Conservation (phyloP, 2,329 filamentous ascomycete genomes). For the Didymosphaeria variabile region DNA sequence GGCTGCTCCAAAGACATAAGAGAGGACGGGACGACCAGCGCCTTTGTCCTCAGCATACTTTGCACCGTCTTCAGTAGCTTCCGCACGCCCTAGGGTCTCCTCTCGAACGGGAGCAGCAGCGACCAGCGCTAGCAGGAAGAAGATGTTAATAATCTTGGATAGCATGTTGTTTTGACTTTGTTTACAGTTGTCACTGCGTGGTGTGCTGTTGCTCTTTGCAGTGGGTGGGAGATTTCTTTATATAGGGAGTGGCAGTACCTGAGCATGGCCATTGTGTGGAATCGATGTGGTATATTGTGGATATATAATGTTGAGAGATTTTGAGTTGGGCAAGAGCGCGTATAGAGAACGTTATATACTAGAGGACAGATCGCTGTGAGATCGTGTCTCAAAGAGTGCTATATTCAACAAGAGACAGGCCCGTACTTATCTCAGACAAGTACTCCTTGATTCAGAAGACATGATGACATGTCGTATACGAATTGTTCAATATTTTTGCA, state of each 20-base stretch:
- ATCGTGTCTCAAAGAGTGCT: no score
- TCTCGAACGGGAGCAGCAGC: background rate
- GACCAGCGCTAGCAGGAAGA: background rate
- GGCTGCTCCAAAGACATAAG: background rate
- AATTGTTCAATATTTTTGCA: no score
- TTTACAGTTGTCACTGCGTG: background rate
- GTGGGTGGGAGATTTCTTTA: background rate
- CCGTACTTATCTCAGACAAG: no score
- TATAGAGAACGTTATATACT: no score
- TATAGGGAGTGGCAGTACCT: background rate
- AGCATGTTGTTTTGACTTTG: background rate
- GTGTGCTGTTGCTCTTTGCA: background rate
- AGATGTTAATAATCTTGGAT: background rate
- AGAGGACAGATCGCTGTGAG: no score
- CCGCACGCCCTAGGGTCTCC: no score
- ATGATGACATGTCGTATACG: no score
- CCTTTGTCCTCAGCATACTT: background rate
- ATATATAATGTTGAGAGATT: background rate
- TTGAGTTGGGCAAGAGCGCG: no score
- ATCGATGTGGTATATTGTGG: background rate
- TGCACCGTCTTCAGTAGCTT: background rate
- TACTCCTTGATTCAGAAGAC: no score
- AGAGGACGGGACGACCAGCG: background rate
- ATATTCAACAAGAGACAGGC: no score
- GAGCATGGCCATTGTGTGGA: background rate